Percentiles rank a stretch among this genome's conserved stretches.
phyloP scores from a whole-genome alignment of 129 eudicot species.

The Kitagawia praeruptora region DNA sequence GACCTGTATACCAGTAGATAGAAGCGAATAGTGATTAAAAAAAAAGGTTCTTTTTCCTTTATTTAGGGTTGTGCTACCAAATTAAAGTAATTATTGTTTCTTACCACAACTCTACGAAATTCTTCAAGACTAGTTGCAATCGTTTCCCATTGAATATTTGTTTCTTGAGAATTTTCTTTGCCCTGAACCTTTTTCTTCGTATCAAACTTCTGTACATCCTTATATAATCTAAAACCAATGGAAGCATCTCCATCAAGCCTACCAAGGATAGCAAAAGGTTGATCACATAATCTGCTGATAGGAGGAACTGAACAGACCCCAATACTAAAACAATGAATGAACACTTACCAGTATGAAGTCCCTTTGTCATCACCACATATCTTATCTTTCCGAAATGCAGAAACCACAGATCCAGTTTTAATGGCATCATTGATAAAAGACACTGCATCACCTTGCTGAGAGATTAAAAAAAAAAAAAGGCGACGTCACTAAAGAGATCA shows the following conservation, averaged over 20 bases:
- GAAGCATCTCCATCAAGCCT: slow-evolving; percentile 76
- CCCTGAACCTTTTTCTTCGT: slow-evolving; percentile 13
- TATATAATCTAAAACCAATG: slow-evolving; percentile 62
- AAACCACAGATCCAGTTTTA: slow-evolving; percentile 37
- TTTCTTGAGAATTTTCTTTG: slow-evolving; percentile 14
- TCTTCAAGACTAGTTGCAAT: slow-evolving; percentile 84
- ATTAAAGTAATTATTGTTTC: slow-evolving; percentile 13
- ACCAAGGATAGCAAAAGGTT: slow-evolving; percentile 11
- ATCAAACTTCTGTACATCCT: slow-evolving; percentile 41
- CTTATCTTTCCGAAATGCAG: slow-evolving; percentile 46
- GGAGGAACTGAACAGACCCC: not conserved
- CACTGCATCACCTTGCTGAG: slow-evolving; percentile 68
- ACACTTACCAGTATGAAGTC: slow-evolving; percentile 54
- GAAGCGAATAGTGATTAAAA: not conserved
- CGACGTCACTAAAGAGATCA: not conserved
- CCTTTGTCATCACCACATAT: slow-evolving; percentile 59
- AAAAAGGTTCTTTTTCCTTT: not conserved
- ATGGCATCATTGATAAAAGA: slow-evolving; percentile 44
- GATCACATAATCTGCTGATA: not conserved
- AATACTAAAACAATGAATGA: not conserved
- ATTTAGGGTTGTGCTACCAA: slow-evolving; percentile 4
- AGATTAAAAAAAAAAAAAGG: not conserved
- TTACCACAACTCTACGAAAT: slow-evolving; percentile 61
- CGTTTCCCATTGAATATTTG: slow-evolving; percentile 55
- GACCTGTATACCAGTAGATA: slow-evolving; percentile 34